Percentiles rank a stretch among this genome's conserved stretches.
phyloP scores from a whole-genome alignment of 2,329 filamentous ascomycete species.

The Fusarium sp. region DNA sequence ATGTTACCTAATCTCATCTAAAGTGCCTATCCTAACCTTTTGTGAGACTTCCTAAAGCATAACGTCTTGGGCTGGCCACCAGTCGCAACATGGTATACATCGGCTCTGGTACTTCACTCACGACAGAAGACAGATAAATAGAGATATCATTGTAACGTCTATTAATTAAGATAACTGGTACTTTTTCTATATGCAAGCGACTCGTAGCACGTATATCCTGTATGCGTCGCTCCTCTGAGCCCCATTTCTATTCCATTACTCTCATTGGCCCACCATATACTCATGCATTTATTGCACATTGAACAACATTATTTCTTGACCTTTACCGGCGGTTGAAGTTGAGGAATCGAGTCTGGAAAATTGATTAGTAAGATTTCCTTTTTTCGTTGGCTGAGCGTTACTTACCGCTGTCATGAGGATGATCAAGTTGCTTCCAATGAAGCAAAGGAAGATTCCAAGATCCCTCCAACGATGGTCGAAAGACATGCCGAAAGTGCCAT shows the following conservation, averaged over 20 bases:
- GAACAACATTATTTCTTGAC: not conserved
- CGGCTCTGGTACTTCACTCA: not conserved
- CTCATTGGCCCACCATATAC: not conserved
- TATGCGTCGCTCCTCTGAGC: not conserved
- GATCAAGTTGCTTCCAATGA: slow-evolving; percentile 81
- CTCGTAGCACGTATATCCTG: not conserved
- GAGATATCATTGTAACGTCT: not conserved
- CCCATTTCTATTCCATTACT: not conserved
- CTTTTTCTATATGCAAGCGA: not conserved
- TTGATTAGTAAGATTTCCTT: slow-evolving; percentile 6
- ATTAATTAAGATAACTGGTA: not conserved
- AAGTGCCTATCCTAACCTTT: not conserved
- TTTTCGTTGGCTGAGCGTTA: slow-evolving; percentile 17
- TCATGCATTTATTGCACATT: not conserved
- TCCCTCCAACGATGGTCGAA: slow-evolving; percentile 83
- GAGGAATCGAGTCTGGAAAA: slow-evolving; percentile 59
- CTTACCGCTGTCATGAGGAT: slow-evolving; percentile 66
- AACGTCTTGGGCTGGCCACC: not conserved
- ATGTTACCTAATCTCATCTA: not conserved
- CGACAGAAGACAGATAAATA: not conserved
- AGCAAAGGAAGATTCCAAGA: slow-evolving; percentile 80
- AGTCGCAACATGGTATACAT: not conserved
- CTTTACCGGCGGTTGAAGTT: slow-evolving; percentile 65
- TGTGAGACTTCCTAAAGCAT: not conserved
- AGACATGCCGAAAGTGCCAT: slow-evolving; percentile 71